Conservation (phyloP, 2,329 filamentous ascomycete species). For the Trichoderma koningii region DNA sequence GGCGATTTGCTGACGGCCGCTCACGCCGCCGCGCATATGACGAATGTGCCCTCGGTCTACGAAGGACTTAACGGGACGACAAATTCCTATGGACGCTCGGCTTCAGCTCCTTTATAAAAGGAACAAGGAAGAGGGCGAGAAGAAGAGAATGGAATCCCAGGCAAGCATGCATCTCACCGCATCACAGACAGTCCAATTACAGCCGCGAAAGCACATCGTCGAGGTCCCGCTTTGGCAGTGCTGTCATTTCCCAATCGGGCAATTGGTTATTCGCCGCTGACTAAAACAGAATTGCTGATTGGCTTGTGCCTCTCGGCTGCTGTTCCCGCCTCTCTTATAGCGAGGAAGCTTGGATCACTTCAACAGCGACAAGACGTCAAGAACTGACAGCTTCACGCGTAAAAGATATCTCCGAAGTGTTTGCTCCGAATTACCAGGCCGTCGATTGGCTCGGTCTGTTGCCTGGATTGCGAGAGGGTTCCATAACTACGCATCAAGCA, state of each 20-base stretch:
- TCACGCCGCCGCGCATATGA: neutral
- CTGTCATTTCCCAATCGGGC: constrained; percentile 5
- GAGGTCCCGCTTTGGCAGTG: neutral
- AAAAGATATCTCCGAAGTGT: constrained; percentile 8
- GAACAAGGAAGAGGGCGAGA: neutral
- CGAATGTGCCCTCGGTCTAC: constrained; percentile 19
- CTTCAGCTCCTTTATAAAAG: neutral
- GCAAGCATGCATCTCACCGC: neutral
- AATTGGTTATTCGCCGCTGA: constrained; percentile 37
- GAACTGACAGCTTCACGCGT: neutral
- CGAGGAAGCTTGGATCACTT: neutral
- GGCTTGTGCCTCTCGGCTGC: constrained; percentile 27
- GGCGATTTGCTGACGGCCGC: constrained; percentile 5
- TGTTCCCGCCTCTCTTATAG: constrained; percentile 8
- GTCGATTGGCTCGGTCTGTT: constrained; percentile 26
- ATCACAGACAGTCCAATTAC: neutral
- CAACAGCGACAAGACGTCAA: neutral
- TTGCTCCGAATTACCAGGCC: constrained; percentile 22
- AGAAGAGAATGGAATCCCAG: neutral
- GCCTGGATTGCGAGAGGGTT: constrained; percentile 4
- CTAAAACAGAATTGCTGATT: constrained; percentile 40
- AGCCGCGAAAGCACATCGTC: neutral
- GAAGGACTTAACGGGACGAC: neutral
- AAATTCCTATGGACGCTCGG: neutral
- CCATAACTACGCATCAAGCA: constrained; percentile 8